Evolutionary conservation across 2,329 filamentous ascomycete genomes (phyloP), one percentile per base, ranked within the genome.

Genomic region (Diaporthe vaccinii): DNA sequence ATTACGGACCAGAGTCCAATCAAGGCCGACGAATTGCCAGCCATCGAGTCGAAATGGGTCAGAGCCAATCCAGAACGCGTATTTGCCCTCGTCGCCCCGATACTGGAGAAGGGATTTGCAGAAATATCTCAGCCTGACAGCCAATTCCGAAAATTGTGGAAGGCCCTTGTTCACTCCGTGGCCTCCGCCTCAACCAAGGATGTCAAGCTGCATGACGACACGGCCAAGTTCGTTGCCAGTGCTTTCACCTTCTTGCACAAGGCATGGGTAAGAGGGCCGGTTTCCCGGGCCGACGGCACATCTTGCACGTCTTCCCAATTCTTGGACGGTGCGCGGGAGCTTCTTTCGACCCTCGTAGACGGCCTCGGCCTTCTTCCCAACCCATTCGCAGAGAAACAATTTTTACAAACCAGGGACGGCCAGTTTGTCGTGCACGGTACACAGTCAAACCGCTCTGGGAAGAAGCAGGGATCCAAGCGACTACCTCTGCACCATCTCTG

Each of bases 1-100:
- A 92, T 94, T 14, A 87, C 91, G 75, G 90, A 93, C 28, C 84
- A 85, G 22, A 85, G 90, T 4, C 83, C 92, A 44, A 84, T 91
- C 72, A 89, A 87, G 70, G 88, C 92, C 0, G 91, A 92, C n/a
- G 95, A 98, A 76, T 86, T 99, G n/a, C 94, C 95, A 8, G 87
- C 92, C 9, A 86, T 98, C 9, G 95, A 98, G 80, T 88, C 94
- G 6, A 95, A 93, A 86, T 99, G 97, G 97, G 88, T 97, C 17
- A 91, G 96, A 72, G 93, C 91, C 75, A 95, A 94, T 76, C 86
- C 93, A 6, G 81, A 86, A 1, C 88, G 87, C 58, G 88, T 98
- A 6, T 89, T 98, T 46, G 83, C 88, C 4, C 85, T 93, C 12
- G 88, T 92, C 10, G 86, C 86, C 6, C 89, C 92, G 14, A 86